These are phyloP conservation scores for Jimgerdemannia flammicorona DNA, from an alignment of 192 early-diverging fungal species.

Conservation along the genomic window DNA sequence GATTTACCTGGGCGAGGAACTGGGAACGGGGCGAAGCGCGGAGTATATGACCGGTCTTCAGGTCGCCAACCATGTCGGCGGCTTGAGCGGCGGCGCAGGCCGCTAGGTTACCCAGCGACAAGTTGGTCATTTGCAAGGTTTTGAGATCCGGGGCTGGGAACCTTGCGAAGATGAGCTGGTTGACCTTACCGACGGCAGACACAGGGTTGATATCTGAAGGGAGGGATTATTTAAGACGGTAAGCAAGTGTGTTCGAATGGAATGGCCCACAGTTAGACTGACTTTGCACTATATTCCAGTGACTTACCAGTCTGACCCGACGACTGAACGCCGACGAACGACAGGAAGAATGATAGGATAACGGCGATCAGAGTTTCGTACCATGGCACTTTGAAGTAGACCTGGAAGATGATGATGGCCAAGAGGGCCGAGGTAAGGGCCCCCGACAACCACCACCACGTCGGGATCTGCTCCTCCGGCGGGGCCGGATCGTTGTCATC, in stretches of 20 bases:
- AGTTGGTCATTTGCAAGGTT: conserved; percentile 49
- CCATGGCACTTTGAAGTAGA: conserved; percentile 51
- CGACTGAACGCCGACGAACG: too few species aligned
- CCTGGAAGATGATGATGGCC: conserved; percentile 50
- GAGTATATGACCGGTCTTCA: conserved; percentile 65
- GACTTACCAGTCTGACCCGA: too few species aligned
- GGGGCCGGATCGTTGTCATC: conserved; percentile 30
- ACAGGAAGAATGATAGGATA: conserved; percentile 57
- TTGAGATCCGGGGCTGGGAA: conserved; percentile 35
- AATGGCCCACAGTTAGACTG: conserved; percentile 60
- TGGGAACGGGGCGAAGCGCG: conserved; percentile 62
- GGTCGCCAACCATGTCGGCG: conserved; percentile 70
- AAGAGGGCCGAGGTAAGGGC: conserved; percentile 45
- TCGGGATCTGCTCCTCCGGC: conserved; percentile 46
- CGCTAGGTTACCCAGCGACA: conserved; percentile 58
- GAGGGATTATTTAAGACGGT: too few species aligned
- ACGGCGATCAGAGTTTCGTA: conserved; percentile 57
- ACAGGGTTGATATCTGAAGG: conserved; percentile 67
- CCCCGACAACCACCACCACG: conserved; percentile 52
- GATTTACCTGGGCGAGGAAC: conserved; percentile 58
- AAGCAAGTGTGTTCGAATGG: conserved; percentile 30
- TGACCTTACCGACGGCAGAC: conserved; percentile 59
- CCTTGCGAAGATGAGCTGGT: conserved; percentile 61
- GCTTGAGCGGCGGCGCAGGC: conserved; percentile 51
- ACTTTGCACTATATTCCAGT: too few species aligned